Conservation (phyloP, 2,329 filamentous ascomycete species). For the Scedosporium boydii region DNA sequence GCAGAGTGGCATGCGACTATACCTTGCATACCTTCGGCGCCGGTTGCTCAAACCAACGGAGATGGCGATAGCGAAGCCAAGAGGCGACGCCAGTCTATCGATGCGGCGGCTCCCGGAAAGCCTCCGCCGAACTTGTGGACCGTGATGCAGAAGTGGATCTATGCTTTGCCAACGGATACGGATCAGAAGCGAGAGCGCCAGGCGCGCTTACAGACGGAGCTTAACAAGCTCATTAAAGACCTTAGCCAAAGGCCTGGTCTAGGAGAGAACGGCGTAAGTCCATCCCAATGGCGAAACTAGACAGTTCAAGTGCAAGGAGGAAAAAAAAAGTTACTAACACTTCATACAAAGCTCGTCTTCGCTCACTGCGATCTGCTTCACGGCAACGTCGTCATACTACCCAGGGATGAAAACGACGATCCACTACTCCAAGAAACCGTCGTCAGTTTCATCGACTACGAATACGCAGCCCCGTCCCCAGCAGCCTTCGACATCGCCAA, state of each 20-base stretch:
- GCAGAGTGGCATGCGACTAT: constrained; percentile 86
- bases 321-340: constrained; percentile 7
- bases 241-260: constrained; percentile 71
- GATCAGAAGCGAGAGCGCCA: constrained; percentile 60
- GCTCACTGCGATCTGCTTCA: constrained; percentile 93
- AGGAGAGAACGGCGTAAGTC: constrained; percentile 61
- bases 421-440: constrained; percentile 19
- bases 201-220: constrained; percentile 61
- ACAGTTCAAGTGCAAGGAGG: too few species aligned
- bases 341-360: constrained; percentile 61
- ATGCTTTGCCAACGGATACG: constrained; percentile 67
- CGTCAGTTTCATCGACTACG: constrained; percentile 93
- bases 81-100: constrained; percentile 22
- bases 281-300: too few species aligned
- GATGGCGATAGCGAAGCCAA: constrained; percentile 23
- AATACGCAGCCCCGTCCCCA: constrained; percentile 90
- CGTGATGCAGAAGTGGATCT: constrained; percentile 92
- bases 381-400: constrained; percentile 84
- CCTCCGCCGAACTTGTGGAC: constrained; percentile 86
- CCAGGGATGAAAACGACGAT: constrained; percentile 17
- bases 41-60: constrained; percentile 14
- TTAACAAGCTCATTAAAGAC: constrained; percentile 58
- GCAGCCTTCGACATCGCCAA: constrained; percentile 95
- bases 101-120: constrained; percentile 52
- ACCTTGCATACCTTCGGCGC: constrained; percentile 40